These are phyloP conservation scores for Mesembryanthemum crystallinum DNA, from an alignment of 148 eudicot species.

Conservation along the genomic window DNA sequence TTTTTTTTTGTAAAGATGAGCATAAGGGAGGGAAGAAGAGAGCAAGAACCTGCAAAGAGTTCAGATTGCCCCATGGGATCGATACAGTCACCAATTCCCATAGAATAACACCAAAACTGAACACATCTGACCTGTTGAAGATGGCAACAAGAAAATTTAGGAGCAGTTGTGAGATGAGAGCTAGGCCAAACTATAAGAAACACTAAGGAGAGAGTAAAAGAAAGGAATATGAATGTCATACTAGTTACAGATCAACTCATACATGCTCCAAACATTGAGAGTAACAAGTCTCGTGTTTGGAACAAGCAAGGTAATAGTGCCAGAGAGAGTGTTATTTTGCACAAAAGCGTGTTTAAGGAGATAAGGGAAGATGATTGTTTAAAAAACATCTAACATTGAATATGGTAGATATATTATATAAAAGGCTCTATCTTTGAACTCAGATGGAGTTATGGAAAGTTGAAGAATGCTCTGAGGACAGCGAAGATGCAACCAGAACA, in stretches of 20 bases:
- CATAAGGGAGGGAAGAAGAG: not conserved
- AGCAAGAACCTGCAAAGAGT: slow-evolving; percentile 61
- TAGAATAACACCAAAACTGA: slow-evolving; percentile 76
- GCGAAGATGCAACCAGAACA: no score
- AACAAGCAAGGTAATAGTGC: no score
- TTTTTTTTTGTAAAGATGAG: not conserved
- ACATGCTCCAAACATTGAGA: no score
- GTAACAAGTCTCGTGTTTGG: no score
- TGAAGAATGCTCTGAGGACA: not conserved
- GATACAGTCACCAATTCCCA: slow-evolving; percentile 82
- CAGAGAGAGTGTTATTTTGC: not conserved
- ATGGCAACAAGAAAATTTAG: slow-evolving; percentile 5
- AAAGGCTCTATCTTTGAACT: not conserved
- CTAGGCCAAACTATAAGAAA: not conserved
- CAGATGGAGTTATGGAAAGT: not conserved
- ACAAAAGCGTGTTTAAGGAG: not conserved
- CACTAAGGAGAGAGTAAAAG: not conserved
- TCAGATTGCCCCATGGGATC: slow-evolving; percentile 71
- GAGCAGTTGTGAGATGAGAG: not conserved
- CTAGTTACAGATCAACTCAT: no score
- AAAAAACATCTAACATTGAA: not conserved
- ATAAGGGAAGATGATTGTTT: no score
- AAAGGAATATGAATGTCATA: not conserved
- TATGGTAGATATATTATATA: not conserved
- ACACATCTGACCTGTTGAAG: slow-evolving; percentile 76